Evolutionary conservation across 2,329 filamentous ascomycete species (phyloP).

Genomic region (Phialophora expanda): DNA sequence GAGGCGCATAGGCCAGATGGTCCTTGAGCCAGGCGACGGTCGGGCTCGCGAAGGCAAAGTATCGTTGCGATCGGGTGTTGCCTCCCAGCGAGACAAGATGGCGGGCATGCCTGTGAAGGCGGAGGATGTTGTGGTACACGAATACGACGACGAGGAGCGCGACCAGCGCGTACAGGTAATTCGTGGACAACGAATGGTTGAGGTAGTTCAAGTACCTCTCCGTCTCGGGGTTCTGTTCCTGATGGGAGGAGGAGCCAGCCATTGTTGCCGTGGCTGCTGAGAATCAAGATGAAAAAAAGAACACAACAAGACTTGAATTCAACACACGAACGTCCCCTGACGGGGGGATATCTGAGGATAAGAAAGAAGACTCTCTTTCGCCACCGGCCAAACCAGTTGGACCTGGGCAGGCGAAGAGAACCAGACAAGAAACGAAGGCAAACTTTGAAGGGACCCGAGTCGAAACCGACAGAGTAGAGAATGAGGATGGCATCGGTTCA

Average conservation of each 20-base stretch:
- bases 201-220: conserved; percentile 5
- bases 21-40: conserved; percentile 71
- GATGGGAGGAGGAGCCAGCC: conserved; percentile 8
- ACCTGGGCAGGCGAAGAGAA: not conserved
- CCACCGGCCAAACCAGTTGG: conserved; percentile 1
- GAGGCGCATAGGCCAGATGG: conserved; percentile 61
- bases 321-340: not conserved
- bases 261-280: conserved; percentile 4
- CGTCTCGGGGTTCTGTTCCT: conserved; percentile 8
- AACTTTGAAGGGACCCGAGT: too few species aligned
- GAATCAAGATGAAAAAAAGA: conserved; percentile 4
- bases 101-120: conserved; percentile 70
- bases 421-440: not conserved
- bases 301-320: not conserved
- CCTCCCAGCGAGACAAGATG: conserved; percentile 73
- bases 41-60: conserved; percentile 67
- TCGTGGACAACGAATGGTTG: conserved; percentile 9
- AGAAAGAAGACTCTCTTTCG: not conserved
- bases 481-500: not conserved
- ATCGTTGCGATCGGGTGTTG: conserved; percentile 70
- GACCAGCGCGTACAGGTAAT: conserved; percentile 12
- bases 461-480: not conserved
- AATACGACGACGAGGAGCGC: conserved; percentile 55
- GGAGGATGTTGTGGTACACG: conserved; percentile 68
- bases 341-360: not conserved